phyloP scores from a whole-genome alignment of 1,139 yeast genomes.

The Wickerhamomyces sp. region DNA sequence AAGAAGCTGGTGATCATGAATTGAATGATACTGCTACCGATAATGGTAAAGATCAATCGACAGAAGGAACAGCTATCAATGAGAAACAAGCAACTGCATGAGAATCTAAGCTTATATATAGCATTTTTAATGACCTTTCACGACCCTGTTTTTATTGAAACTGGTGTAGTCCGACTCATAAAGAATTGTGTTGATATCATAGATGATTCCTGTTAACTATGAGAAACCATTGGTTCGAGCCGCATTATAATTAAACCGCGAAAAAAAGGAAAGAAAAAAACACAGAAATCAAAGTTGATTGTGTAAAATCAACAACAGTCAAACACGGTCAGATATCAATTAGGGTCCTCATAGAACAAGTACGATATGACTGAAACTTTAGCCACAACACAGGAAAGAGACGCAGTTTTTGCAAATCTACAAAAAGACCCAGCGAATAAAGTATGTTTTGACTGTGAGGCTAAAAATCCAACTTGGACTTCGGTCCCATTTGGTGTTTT shows the following conservation, averaged over 20 bases:
- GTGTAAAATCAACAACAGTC: not conserved
- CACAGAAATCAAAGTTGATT: too few relatives aligned
- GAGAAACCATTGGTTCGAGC: too few relatives aligned
- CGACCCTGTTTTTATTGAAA: too few relatives aligned
- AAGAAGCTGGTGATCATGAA: conserved; percentile 1
- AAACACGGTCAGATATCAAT: too few relatives aligned
- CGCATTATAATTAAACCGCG: too few relatives aligned
- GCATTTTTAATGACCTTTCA: too few relatives aligned
- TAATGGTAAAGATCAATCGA: conserved; percentile 3
- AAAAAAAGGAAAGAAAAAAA: too few relatives aligned
- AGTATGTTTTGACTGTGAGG: conserved; percentile 87
- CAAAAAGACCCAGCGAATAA: conserved; percentile 69
- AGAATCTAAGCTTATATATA: not conserved
- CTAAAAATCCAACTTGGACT: conserved; percentile 98
- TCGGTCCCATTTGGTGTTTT: conserved; percentile 94
- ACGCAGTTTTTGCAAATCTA: conserved; percentile 51
- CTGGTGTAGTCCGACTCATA: too few relatives aligned
- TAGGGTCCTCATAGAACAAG: not conserved
- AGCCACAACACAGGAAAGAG: conserved; percentile 61
- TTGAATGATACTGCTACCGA: not conserved
- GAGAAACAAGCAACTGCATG: conserved; percentile 18
- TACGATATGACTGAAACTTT: conserved; percentile 27
- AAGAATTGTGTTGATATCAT: too few relatives aligned
- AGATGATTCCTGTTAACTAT: too few relatives aligned
- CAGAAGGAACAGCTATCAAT: conserved; percentile 6